A percentile compares a stretch with the other conserved stretches of the same genome.
phyloP scores from a whole-genome alignment of 1,284 basidiomycete species.

The Cryptococcus hybrid region DNA sequence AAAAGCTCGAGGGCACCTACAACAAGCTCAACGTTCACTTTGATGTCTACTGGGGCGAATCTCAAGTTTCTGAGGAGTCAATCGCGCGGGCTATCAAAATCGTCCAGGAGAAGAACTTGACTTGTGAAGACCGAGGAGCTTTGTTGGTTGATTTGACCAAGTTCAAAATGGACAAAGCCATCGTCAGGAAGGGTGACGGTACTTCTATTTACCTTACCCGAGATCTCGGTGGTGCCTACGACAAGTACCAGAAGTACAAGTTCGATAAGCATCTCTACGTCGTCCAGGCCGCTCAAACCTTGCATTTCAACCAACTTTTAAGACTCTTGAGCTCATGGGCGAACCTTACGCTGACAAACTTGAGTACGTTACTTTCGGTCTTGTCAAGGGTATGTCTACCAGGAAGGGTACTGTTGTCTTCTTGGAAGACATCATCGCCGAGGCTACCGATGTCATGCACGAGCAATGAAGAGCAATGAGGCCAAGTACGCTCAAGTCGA shows the following conservation, averaged over 20 bases:
- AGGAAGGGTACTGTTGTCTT: conserved; percentile 96
- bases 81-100: conserved; percentile 66
- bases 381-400: conserved; percentile 96
- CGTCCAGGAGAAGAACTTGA: conserved; percentile 53
- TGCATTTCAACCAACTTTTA: conserved; percentile 94
- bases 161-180: conserved; percentile 86
- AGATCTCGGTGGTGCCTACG: conserved; percentile 90
- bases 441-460: conserved; percentile 89
- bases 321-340: conserved; percentile 86
- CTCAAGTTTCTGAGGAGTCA: conserved; percentile 74
- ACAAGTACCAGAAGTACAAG: conserved; percentile 87
- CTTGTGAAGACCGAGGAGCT: conserved; percentile 68
- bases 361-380: conserved; percentile 89
- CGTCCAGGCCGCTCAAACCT: conserved; percentile 89
- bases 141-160: conserved; percentile 77
- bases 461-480: conserved; percentile 96
- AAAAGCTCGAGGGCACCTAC: conserved; percentile 89
- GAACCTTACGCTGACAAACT: conserved; percentile 80
- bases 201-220: conserved; percentile 98
- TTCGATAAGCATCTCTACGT: conserved; percentile 99
- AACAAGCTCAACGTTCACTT: conserved; percentile 87
- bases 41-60: conserved; percentile 93
- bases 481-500: conserved; percentile 88
- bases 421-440: conserved; percentile 90
- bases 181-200: conserved; percentile 90